Percentiles rank a stretch among this genome's conserved stretches.
phyloP scores from a whole-genome alignment of 768 basidiomycete species.

The Lactarius psammicola region DNA sequence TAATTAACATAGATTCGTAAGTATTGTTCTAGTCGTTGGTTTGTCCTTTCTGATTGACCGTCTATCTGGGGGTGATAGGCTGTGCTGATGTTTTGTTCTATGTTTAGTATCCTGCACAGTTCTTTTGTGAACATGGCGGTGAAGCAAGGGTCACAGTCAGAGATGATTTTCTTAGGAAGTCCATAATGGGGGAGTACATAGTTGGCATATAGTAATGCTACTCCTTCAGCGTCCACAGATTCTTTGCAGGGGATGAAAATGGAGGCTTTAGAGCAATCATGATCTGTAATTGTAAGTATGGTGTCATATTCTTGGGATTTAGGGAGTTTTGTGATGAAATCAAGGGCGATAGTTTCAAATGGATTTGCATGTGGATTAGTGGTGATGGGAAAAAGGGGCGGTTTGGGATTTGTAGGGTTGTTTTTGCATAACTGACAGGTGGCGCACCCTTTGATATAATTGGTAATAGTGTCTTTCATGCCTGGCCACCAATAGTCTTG shows the following conservation, averaged over 20 bases:
- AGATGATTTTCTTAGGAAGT: too few relatives aligned
- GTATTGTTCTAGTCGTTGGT: neutral
- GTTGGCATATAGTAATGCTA: too few relatives aligned
- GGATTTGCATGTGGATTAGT: neutral
- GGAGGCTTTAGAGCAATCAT: too few relatives aligned
- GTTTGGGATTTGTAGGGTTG: neutral
- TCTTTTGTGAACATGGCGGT: too few relatives aligned
- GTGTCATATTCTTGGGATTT: neutral
- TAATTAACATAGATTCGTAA: neutral
- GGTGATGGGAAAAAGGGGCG: neutral
- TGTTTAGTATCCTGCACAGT: too few relatives aligned
- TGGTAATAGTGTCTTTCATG: neutral
- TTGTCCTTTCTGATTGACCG: neutral
- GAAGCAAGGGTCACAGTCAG: too few relatives aligned
- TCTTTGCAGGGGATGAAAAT: too few relatives aligned
- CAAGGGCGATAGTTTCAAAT: neutral
- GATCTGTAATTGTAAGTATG: neutral
- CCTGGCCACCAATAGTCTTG: neutral
- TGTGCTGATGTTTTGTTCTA: neutral
- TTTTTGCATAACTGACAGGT: neutral
- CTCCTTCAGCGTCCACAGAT: too few relatives aligned
- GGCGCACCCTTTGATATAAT: neutral
- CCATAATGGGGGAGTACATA: too few relatives aligned
- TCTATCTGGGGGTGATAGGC: neutral
- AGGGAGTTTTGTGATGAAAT: neutral